These are phyloP conservation scores for Agaricales sp. DNA, from an alignment of 1,284 basidiomycete genomes.

Conservation along the genomic window DNA sequence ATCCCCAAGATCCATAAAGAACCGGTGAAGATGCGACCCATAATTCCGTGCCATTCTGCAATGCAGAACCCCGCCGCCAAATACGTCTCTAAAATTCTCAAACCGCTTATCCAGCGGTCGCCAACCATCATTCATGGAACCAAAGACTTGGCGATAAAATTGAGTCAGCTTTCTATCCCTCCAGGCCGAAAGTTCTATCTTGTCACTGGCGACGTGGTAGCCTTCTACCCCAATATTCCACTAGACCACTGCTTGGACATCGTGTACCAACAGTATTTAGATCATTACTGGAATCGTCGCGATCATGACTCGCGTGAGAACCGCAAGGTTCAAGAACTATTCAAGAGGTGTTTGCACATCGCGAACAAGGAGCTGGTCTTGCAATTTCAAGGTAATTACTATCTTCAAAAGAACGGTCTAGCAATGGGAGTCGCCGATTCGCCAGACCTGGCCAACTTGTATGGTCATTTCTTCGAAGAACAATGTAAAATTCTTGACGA, in stretches of 20 bases:
- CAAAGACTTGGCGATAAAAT: too few species aligned
- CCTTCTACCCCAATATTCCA: conserved; percentile 22
- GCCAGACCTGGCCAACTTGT: conserved; percentile 24
- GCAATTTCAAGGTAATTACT: conserved; percentile 13
- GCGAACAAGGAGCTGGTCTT: conserved; percentile 14
- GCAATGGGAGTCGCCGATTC: too few species aligned
- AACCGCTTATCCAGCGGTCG: too few species aligned
- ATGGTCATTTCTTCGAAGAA: too few species aligned
- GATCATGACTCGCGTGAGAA: conserved; percentile 1
- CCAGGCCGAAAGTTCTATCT: conserved; percentile 11
- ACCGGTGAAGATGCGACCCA: conserved; percentile 21
- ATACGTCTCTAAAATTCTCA: conserved; percentile 18
- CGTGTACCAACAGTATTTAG: conserved; percentile 8
- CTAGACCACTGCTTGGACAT: conserved; percentile 11
- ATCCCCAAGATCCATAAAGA: conserved; percentile 27
- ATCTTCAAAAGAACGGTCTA: conserved; percentile 14
- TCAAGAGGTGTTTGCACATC: conserved; percentile 8
- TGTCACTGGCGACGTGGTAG: conserved; percentile 21
- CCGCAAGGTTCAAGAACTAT: conserved; percentile 7
- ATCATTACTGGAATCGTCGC: background rate
- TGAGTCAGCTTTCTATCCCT: too few species aligned
- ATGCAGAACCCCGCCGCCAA: conserved; percentile 22
- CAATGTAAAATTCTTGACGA: conserved; percentile 11
- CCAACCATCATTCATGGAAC: conserved; percentile 19
- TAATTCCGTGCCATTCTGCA: conserved; percentile 22